A percentile compares a stretch with the other conserved stretches of the same genome.
These are phyloP conservation scores for Saccharum hybrid DNA, from an alignment of 202 grass and related monocot species.

Conservation along the genomic window DNA sequence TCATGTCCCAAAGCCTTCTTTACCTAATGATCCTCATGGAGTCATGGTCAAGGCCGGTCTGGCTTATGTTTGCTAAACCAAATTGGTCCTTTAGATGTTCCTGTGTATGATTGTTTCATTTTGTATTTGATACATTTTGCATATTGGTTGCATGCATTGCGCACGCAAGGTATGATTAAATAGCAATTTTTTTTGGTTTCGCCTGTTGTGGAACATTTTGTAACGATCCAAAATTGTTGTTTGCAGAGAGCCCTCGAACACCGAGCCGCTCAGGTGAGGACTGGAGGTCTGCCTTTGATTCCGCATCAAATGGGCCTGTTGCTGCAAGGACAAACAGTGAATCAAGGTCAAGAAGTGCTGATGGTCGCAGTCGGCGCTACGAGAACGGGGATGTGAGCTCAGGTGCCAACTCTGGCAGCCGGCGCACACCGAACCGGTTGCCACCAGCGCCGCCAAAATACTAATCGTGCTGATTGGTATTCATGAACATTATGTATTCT, in stretches of 20 bases:
- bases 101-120: not conserved
- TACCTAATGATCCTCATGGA: not conserved
- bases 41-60: not conserved
- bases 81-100: not conserved
- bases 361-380: constrained; percentile 49
- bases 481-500: constrained; percentile 49
- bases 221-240: constrained; percentile 2
- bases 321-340: constrained; percentile 42
- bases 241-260: constrained; percentile 70
- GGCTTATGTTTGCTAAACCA: not conserved
- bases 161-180: not conserved
- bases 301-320: constrained; percentile 56
- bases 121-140: constrained; percentile 7
- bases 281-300: constrained; percentile 88
- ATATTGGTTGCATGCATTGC: not conserved
- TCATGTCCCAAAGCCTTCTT: not conserved
- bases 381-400: constrained; percentile 77
- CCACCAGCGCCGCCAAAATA: constrained; percentile 82
- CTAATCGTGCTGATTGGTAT: constrained; percentile 59
- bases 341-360: constrained; percentile 76
- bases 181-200: constrained; percentile 2
- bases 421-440: constrained; percentile 86
- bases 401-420: constrained; percentile 72
- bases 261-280: constrained; percentile 69
- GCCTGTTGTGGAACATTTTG: not conserved